phyloP scores from a whole-genome alignment of 2,329 filamentous ascomycete species.

The Cladosporium sphaerospermum region DNA sequence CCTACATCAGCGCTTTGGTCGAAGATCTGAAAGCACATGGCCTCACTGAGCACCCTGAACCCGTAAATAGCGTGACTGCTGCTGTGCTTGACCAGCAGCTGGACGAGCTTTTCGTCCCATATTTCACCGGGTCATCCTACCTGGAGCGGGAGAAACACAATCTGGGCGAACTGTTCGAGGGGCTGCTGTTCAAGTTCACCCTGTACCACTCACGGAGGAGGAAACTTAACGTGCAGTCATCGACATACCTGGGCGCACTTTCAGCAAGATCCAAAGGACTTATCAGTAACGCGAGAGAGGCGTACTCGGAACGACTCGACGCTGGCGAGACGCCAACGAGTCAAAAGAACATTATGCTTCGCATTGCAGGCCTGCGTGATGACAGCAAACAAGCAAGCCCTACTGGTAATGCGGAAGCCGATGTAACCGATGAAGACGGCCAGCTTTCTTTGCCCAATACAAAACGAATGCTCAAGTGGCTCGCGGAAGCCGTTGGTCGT shows the following conservation, averaged over 20 bases:
- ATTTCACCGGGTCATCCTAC: conserved; percentile 59
- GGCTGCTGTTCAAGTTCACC: conserved; percentile 90
- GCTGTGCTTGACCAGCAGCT: conserved; percentile 62
- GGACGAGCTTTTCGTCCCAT: conserved; percentile 61
- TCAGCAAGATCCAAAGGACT: conserved; percentile 86
- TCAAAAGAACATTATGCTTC: conserved; percentile 83
- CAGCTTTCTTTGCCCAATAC: conserved; percentile 74
- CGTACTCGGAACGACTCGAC: conserved; percentile 82
- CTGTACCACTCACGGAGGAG: conserved; percentile 87
- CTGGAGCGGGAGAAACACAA: conserved; percentile 60
- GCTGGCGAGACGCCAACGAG: conserved; percentile 81
- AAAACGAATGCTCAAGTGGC: conserved; percentile 97
- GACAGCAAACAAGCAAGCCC: conserved; percentile 48
- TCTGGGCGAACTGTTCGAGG: conserved; percentile 79
- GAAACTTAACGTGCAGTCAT: conserved; percentile 60
- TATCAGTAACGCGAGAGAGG: conserved; percentile 79
- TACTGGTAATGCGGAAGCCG: conserved; percentile 64
- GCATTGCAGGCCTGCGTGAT: conserved; percentile 75
- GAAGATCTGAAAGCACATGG: conserved; percentile 94
- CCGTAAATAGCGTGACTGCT: conserved; percentile 78
- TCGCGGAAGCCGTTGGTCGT: conserved; percentile 88
- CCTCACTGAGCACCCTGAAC: conserved; percentile 88
- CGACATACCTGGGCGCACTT: conserved; percentile 86
- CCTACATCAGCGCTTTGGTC: conserved; percentile 78
- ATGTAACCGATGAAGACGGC: conserved; percentile 86